A percentile compares a stretch with the other conserved stretches of the same genome.
Evolutionary conservation across 306 rosid species (phyloP).

Genomic region (Rubus idaeus): DNA sequence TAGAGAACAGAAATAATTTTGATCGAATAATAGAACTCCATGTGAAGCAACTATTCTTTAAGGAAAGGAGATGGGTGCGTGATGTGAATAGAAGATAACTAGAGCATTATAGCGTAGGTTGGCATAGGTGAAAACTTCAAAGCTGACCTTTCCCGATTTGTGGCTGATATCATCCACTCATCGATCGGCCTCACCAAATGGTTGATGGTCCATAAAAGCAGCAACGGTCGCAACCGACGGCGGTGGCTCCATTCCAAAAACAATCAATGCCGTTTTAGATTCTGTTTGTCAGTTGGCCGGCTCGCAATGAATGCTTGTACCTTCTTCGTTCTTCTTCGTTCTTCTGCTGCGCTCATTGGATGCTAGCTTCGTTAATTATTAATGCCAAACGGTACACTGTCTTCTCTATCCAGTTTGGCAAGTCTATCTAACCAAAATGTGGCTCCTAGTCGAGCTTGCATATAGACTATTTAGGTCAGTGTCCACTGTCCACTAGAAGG

Average conservation of each 20-base stretch:
- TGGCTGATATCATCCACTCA: background rate
- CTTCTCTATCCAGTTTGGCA: background rate
- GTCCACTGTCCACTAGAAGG: background rate
- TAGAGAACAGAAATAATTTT: no score
- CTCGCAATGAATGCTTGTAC: background rate
- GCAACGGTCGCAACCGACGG: background rate
- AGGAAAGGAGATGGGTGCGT: background rate
- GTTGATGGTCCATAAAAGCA: background rate
- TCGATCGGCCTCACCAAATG: background rate
- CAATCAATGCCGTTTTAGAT: background rate
- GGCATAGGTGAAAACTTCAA: background rate
- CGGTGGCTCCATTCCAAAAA: conserved; percentile 1
- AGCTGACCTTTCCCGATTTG: background rate
- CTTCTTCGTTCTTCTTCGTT: background rate
- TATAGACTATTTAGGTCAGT: background rate
- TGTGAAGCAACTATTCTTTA: no score
- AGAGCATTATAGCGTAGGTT: background rate
- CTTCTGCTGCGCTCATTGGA: background rate
- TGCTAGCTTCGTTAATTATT: background rate
- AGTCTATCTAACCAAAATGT: background rate
- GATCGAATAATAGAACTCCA: no score
- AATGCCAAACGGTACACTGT: background rate
- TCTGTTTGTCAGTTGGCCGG: background rate
- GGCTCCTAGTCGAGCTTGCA: no score
- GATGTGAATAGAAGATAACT: background rate